These are phyloP conservation scores for Phytophthora litchii DNA, from an alignment of 352 stramenopile species.

Conservation along the genomic window DNA sequence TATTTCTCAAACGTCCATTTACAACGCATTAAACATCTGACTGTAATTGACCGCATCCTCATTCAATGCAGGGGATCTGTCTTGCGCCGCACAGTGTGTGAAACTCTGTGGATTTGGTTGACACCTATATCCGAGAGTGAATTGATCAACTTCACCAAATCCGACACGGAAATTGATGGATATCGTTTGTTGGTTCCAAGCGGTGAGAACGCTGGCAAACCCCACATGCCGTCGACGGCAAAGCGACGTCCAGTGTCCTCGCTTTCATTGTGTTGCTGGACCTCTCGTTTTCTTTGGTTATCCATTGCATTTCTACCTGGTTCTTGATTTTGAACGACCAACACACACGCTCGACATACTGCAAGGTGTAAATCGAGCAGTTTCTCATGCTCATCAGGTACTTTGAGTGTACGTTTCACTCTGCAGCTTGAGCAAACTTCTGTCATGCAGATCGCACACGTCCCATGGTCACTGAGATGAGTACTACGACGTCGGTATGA, in stretches of 20 bases:
- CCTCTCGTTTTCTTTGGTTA: neutral
- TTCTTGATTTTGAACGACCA: conserved; percentile 9
- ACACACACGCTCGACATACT: conserved; percentile 10
- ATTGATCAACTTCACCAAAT: conserved; percentile 8
- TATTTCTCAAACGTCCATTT: too few relatives aligned
- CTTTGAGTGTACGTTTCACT: conserved; percentile 14
- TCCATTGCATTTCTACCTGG: conserved; percentile 1
- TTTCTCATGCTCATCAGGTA: conserved; percentile 4
- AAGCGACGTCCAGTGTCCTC: neutral
- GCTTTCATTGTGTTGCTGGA: neutral
- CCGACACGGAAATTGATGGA: conserved; percentile 15
- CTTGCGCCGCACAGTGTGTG: too few relatives aligned
- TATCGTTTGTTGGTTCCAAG: conserved; percentile 6
- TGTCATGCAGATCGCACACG: conserved; percentile 8
- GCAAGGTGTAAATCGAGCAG: conserved; percentile 6
- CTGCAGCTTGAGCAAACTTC: conserved; percentile 10
- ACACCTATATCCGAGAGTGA: too few relatives aligned
- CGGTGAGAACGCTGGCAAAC: conserved; percentile 1
- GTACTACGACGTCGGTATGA: conserved; percentile 7
- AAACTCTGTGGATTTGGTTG: too few relatives aligned
- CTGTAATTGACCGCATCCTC: too few relatives aligned
- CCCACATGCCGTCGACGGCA: conserved; percentile 1
- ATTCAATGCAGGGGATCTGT: too few relatives aligned
- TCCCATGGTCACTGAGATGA: conserved; percentile 3
- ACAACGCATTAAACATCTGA: too few relatives aligned